Evolutionary conservation across 1,139 yeast genomes (phyloP).

Genomic region (Pichia kudriavzevii): DNA sequence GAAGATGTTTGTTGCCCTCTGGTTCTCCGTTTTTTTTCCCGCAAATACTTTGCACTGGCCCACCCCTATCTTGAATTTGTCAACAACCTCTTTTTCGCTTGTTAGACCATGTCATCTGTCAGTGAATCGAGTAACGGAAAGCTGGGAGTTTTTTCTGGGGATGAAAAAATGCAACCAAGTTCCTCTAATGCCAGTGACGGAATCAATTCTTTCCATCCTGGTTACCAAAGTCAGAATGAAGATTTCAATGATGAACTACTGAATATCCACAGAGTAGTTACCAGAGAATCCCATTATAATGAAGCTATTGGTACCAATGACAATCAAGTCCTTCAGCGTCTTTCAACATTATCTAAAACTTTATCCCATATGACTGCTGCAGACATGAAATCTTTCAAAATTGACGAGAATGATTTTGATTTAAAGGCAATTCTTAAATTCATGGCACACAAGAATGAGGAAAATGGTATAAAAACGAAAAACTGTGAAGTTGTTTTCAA

Average conservation of each 20-base stretch:
- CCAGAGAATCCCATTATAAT: not conserved
- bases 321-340: slow-evolving; percentile 22
- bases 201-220: slow-evolving; percentile 3
- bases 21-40: too few species aligned
- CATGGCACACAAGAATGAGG: slow-evolving; percentile 28
- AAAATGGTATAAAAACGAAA: slow-evolving; percentile 41
- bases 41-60: too few species aligned
- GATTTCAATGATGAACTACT: slow-evolving; percentile 3
- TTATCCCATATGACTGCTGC: slow-evolving; percentile 22
- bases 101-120: too few species aligned
- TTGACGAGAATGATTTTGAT: slow-evolving; percentile 28
- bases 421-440: slow-evolving; percentile 28
- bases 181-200: too few species aligned
- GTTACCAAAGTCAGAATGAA: not conserved
- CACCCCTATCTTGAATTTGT: too few species aligned
- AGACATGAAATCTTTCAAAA: slow-evolving; percentile 21
- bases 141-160: too few species aligned
- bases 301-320: slow-evolving; percentile 8
- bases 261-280: slow-evolving; percentile 5
- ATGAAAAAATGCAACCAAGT: too few species aligned
- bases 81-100: too few species aligned
- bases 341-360: slow-evolving; percentile 22
- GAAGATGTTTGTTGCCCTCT: too few species aligned
- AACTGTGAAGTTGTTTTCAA: slow-evolving; percentile 41
- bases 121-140: too few species aligned